Base-by-base conservation (phyloP, 1,284 basidiomycete species). In the Polyporus tsugae region DNA sequence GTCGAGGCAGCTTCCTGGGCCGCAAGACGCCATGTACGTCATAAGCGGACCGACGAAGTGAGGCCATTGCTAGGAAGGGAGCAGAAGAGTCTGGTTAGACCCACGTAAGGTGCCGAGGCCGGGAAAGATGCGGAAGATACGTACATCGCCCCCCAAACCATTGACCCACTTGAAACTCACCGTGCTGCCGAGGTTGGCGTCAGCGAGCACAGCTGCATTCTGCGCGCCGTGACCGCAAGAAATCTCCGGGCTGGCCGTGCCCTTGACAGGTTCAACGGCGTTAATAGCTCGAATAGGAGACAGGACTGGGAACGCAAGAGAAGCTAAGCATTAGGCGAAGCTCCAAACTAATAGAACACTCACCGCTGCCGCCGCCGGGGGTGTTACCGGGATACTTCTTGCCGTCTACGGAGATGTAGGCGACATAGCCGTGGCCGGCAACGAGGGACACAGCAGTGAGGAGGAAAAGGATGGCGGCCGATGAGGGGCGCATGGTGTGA, bases 21-120 rank as follows among this genome's bases (percentile, higher is more conserved):
- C 68, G 73, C 91, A 93, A 19, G 84, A 81, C 0, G 90, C 85
- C 84, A 93, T 83, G 77, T 93, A 93, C 44, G 88, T 89, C 76
- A 92, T 80, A 76, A 92, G 80, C 0, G 91, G 91, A 11, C 91
- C 91, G 29, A 81, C 68, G 38, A 73, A 69, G 71, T 77, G 76
- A 15, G 69, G 70, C 75, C 89, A 74, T 90, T 83, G 72, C 35
- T 58, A 29, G 46, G 17, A 35, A 10, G 19, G 15, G 22, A 25
- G 46, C 11, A 13, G 22, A 49, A 0, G 13, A 29, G 29, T 29
- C 15, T 57, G 36, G 5, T 15, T 11, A 53, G 29, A n/a, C 2
- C 15, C 22, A 36, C 11, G n/a, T 52, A 58, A 22, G 58, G 29
- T 6, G 11, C 4, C 7, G 29, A 17, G 6, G 29, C 17, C 17